Conservation (phyloP, 352 stramenopile species). For the Blastocystis sp. region DNA sequence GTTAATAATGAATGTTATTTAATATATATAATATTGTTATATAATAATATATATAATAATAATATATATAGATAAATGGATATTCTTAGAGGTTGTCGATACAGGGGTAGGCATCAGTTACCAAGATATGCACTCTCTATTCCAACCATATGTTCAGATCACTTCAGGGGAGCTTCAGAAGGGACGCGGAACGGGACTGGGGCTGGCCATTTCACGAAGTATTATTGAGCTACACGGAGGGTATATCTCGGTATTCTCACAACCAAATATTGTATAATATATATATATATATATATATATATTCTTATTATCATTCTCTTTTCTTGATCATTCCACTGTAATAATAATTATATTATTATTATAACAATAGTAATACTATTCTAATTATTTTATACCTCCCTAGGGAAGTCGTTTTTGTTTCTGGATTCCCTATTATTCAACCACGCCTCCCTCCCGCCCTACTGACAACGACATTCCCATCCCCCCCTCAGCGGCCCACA, state of each 20-base stretch:
- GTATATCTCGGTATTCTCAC: not conserved
- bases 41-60: too few relatives aligned
- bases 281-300: too few relatives aligned
- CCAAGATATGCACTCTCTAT: constrained; percentile 17
- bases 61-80: too few relatives aligned
- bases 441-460: too few relatives aligned
- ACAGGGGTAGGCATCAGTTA: constrained; percentile 14
- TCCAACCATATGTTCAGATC: not conserved
- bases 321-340: not conserved
- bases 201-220: constrained; percentile 1
- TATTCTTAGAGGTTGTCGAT: not conserved
- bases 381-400: too few relatives aligned
- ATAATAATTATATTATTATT: not conserved
- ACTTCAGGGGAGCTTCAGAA: constrained; percentile 6
- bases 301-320: constrained; percentile 10
- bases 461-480: too few relatives aligned
- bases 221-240: constrained; percentile 20
- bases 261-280: constrained; percentile 2
- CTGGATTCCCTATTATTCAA: too few relatives aligned
- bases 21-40: too few relatives aligned
- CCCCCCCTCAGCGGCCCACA: too few relatives aligned
- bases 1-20: too few relatives aligned
- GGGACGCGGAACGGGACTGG: constrained; percentile 11
- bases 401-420: too few relatives aligned
- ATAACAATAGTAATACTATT: not conserved